phyloP scores from a whole-genome alignment of 768 basidiomycete species.

The Piloderma croceum region DNA sequence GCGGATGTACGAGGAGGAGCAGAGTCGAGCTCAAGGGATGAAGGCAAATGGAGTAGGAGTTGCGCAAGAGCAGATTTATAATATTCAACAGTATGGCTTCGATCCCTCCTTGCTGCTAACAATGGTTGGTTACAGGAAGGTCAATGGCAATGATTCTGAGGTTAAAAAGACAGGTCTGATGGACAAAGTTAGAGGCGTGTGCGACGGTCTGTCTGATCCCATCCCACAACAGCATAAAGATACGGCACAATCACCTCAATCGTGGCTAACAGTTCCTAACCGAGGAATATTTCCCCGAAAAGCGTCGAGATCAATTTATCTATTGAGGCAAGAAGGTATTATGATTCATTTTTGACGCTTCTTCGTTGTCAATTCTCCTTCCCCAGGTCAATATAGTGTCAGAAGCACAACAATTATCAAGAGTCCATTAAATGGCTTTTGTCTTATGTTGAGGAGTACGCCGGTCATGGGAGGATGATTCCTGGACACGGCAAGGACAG shows the following conservation, averaged over 20 bases:
- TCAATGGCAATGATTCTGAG: conserved; percentile 31
- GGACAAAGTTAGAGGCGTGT: conserved; percentile 20
- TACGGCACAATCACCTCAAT: conserved; percentile 47
- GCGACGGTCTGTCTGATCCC: conserved; percentile 45
- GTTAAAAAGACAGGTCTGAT: conserved; percentile 33
- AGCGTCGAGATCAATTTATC: conserved; percentile 88
- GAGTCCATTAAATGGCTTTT: conserved; percentile 74
- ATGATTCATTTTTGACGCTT: background rate
- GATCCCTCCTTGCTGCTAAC: too few species aligned
- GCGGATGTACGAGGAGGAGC: conserved; percentile 17
- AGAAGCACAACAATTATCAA: conserved; percentile 88
- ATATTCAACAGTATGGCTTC: too few species aligned
- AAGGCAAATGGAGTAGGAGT: conserved; percentile 8
- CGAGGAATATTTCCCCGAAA: conserved; percentile 87
- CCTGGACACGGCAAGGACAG: conserved; percentile 28
- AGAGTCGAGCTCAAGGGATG: conserved; percentile 11
- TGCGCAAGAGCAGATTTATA: background rate
- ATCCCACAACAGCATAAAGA: conserved; percentile 68
- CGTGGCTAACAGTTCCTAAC: conserved; percentile 61
- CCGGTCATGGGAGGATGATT: conserved; percentile 41
- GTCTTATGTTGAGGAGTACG: conserved; percentile 56
- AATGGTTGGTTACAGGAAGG: too few species aligned
- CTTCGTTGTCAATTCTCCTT: background rate
- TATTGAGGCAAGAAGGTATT: conserved; percentile 85
- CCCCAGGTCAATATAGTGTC: conserved; percentile 78